Evolutionary conservation across 1,284 basidiomycete species (phyloP).

Genomic region (Athelia sp.): DNA sequence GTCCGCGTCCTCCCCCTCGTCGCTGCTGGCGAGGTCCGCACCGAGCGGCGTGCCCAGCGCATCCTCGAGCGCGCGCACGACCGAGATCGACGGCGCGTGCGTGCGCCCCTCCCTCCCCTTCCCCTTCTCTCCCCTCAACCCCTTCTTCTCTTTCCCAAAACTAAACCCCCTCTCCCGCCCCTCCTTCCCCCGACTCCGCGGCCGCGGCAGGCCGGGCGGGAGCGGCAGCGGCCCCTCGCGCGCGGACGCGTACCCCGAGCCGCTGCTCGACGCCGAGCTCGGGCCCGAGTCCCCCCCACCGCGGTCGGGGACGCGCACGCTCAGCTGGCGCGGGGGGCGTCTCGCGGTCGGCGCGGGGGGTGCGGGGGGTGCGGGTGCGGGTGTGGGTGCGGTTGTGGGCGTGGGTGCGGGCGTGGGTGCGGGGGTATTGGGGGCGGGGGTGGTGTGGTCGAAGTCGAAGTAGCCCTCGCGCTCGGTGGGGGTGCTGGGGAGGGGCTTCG

Average conservation of each 20-base stretch:
- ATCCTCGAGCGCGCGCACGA: not conserved
- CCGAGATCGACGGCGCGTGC: not conserved
- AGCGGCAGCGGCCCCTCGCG: not conserved
- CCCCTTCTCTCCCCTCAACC: too few relatives aligned
- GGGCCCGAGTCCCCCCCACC: not conserved
- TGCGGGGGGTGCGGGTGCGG: not conserved
- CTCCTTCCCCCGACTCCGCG: too few relatives aligned
- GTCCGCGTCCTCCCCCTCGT: not conserved
- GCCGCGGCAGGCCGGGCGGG: not conserved
- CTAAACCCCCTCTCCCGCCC: too few relatives aligned
- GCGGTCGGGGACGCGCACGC: too few relatives aligned
- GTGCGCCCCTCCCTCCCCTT: not conserved
- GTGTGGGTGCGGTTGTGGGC: too few relatives aligned
- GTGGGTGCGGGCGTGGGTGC: too few relatives aligned
- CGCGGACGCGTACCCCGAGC: not conserved
- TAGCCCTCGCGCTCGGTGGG: not conserved
- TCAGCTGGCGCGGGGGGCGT: too few relatives aligned
- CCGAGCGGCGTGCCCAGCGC: not conserved
- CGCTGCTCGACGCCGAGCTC: not conserved
- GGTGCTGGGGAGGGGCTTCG: not conserved
- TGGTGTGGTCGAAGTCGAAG: not conserved
- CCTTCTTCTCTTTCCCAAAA: too few relatives aligned
- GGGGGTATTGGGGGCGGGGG: not conserved
- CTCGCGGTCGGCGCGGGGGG: not conserved
- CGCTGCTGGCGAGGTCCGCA: not conserved